Conservation (phyloP, 1,284 basidiomycete species). For the Microbotryum scabiosae region DNA sequence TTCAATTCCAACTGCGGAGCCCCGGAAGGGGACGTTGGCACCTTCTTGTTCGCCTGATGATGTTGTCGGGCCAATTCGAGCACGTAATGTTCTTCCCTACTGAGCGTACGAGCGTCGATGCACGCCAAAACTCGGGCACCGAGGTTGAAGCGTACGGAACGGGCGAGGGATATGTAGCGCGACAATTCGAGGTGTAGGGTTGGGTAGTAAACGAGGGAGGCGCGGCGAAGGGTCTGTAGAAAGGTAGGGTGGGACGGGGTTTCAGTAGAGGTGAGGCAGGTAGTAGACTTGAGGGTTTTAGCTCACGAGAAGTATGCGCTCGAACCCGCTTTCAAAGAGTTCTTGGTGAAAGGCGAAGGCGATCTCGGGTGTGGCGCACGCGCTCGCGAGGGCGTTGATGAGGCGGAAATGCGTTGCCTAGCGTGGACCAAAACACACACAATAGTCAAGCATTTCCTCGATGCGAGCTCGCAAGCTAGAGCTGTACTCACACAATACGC, state of each 20-base stretch:
- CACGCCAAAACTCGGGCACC: slow-evolving; percentile 20
- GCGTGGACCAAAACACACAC: not conserved
- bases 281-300: not conserved
- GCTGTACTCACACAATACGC: slow-evolving; percentile 65
- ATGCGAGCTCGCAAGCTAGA: not conserved
- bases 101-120: slow-evolving; percentile 12
- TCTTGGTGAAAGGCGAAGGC: slow-evolving; percentile 72
- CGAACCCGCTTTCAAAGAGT: slow-evolving; percentile 77
- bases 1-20: slow-evolving; percentile 13
- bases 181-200: slow-evolving; percentile 83
- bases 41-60: not conserved
- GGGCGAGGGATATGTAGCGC: slow-evolving; percentile 62
- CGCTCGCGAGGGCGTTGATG: slow-evolving; percentile 67
- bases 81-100: slow-evolving; percentile 15
- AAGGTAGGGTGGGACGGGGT: not conserved
- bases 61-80: slow-evolving; percentile 5
- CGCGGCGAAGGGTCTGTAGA: slow-evolving; percentile 75
- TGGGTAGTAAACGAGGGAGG: slow-evolving; percentile 84
- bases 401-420: slow-evolving; percentile 78
- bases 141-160: slow-evolving; percentile 25
- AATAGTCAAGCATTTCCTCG: not conserved
- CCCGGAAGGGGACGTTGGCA: slow-evolving; percentile 1
- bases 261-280: slow-evolving; percentile 3
- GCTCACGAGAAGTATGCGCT: slow-evolving; percentile 56
- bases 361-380: slow-evolving; percentile 53